phyloP scores from a whole-genome alignment of 2,329 filamentous ascomycete genomes.

The Pseudogymnoascus sp. region DNA sequence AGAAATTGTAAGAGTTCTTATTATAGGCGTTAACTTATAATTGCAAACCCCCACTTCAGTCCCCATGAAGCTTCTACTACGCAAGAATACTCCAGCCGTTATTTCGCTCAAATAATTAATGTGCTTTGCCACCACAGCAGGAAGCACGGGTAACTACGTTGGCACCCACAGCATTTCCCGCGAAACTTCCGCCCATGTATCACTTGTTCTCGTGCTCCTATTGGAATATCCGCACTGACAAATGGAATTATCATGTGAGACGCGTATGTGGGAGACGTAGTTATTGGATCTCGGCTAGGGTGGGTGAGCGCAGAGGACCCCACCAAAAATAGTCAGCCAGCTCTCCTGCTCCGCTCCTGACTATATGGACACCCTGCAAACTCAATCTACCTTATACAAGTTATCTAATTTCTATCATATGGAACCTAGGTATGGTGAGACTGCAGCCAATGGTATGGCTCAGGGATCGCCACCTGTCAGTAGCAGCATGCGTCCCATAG shows the following conservation, averaged over 20 bases:
- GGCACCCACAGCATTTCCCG: neutral
- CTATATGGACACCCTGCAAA: neutral
- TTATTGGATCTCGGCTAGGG: neutral
- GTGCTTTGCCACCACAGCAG: neutral
- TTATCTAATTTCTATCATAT: neutral
- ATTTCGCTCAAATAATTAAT: neutral
- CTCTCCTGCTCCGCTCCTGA: neutral
- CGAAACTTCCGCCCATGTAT: neutral
- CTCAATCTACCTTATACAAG: neutral
- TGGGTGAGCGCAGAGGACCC: neutral
- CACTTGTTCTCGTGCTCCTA: neutral
- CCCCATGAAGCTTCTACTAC: neutral
- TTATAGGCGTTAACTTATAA: no score
- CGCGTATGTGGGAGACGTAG: neutral
- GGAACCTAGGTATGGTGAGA: neutral
- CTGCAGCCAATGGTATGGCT: neutral
- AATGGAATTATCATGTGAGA: neutral
- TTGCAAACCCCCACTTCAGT: neutral
- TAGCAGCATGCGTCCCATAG: neutral
- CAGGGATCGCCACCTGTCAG: neutral
- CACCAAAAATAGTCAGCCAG: neutral
- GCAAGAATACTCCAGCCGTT: neutral
- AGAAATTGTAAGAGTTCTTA: neutral
- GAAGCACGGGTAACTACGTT: neutral
- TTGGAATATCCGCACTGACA: neutral